Conservation (phyloP, 2,329 filamentous ascomycete genomes). For the Aspergillus niger region DNA sequence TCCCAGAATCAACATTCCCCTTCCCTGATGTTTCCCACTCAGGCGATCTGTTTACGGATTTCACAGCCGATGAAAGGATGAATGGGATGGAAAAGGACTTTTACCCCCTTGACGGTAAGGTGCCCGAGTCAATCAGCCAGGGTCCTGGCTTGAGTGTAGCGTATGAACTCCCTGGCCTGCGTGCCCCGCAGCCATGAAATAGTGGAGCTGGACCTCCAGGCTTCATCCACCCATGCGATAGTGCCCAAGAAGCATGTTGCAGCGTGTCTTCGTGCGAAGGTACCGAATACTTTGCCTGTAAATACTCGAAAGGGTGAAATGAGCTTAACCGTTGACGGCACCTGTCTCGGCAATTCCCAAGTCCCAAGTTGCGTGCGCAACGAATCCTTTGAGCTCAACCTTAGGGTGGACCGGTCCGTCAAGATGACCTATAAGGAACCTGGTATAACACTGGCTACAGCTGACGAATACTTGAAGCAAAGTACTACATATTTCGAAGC, state of each 20-base stretch:
- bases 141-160: constrained; percentile 46
- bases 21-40: too few species aligned
- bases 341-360: constrained; percentile 32
- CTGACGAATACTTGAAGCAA: too few species aligned
- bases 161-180: constrained; percentile 42
- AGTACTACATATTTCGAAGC: too few species aligned
- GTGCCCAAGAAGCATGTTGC: constrained; percentile 43
- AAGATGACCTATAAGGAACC: constrained; percentile 28
- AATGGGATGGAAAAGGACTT: too few species aligned
- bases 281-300: constrained; percentile 40
- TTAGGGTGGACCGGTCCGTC: constrained; percentile 36
- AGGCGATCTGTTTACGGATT: too few species aligned
- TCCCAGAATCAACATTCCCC: too few species aligned
- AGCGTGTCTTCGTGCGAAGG: constrained; percentile 45
- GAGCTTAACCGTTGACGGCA: constrained; percentile 32
- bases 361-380: constrained; percentile 31
- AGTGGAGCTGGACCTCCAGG: constrained; percentile 37
- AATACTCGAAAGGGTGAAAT: constrained; percentile 32
- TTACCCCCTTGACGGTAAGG: constrained; percentile 12
- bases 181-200: constrained; percentile 42
- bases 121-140: constrained; percentile 41
- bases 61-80: too few species aligned
- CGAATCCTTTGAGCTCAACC: constrained; percentile 33
- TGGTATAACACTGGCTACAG: too few species aligned
- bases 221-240: constrained; percentile 40